A percentile compares a stretch with the other conserved stretches of the same genome.
These are phyloP conservation scores for Areca catechu DNA, from an alignment of 176 grass and related monocot genomes.

Conservation along the genomic window DNA sequence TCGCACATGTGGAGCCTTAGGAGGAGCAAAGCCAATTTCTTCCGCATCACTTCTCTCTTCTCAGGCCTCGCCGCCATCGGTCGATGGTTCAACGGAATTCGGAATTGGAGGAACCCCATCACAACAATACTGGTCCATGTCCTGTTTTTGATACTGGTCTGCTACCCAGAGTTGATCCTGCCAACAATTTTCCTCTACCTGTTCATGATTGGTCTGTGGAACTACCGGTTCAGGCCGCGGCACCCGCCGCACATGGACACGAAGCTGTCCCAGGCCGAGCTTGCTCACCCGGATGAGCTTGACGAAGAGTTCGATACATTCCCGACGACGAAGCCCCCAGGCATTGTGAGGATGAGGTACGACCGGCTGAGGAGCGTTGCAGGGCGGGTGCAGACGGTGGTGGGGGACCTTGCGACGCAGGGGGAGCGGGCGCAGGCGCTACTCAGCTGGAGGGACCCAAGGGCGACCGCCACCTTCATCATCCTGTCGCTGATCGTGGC, in stretches of 20 bases:
- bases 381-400: conserved; percentile 47
- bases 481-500: conserved; percentile 26
- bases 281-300: conserved; percentile 50
- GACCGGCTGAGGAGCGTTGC: conserved; percentile 57
- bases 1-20: conserved; percentile 75
- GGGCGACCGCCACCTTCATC: conserved; percentile 35
- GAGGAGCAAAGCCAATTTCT: conserved; percentile 66
- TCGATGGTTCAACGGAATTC: conserved; percentile 48
- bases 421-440: conserved; percentile 48
- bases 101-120: conserved; percentile 63
- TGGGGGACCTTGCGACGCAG: conserved; percentile 56
- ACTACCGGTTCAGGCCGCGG: conserved; percentile 33
- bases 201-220: conserved; percentile 45
- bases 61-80: conserved; percentile 22
- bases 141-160: conserved; percentile 52
- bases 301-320: conserved; percentile 91
- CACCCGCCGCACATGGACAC: conserved; percentile 74
- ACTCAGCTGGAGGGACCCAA: conserved; percentile 51
- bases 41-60: conserved; percentile 37
- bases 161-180: conserved; percentile 77
- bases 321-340: conserved; percentile 25
- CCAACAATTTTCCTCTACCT: conserved; percentile 65
- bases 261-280: conserved; percentile 43
- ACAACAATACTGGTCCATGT: conserved; percentile 70
- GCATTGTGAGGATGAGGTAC: conserved; percentile 62